Evolutionary conservation across 768 basidiomycete genomes (phyloP).

Genomic region (Lanmaoa pseudosensibilis): DNA sequence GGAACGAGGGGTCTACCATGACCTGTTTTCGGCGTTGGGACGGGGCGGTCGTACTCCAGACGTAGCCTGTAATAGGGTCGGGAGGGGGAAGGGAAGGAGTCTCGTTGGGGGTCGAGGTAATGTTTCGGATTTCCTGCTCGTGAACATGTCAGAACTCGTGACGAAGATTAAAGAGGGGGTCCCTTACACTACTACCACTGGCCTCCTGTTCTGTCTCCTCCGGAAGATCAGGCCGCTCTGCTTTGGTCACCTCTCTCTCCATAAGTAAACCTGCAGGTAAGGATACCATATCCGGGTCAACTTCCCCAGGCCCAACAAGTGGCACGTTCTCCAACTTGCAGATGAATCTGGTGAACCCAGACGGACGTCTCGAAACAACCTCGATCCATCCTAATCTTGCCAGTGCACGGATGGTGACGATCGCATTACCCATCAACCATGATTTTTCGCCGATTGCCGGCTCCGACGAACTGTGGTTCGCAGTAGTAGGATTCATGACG

Average conservation of each 20-base stretch:
- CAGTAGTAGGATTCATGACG: conserved; percentile 57
- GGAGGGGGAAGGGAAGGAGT: conserved; percentile 42
- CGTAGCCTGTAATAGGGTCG: conserved; percentile 79
- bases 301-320: conserved; percentile 79
- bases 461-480: conserved; percentile 36
- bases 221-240: conserved; percentile 29
- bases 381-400: conserved; percentile 84
- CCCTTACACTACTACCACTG: conserved; percentile 11
- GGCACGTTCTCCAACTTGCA: conserved; percentile 89
- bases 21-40: conserved; percentile 89
- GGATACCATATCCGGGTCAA: conserved; percentile 74
- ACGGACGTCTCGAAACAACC: conserved; percentile 79
- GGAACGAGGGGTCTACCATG: conserved; percentile 77
- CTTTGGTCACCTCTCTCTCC: conserved; percentile 50
- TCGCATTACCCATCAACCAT: conserved; percentile 83
- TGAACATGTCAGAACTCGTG: conserved; percentile 6
- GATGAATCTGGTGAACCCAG: conserved; percentile 82
- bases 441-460: conserved; percentile 58
- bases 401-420: conserved; percentile 79
- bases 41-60: conserved; percentile 85
- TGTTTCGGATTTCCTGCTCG: conserved; percentile 24
- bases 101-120: conserved; percentile 7
- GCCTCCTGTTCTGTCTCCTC: conserved; percentile 16
- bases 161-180: not conserved
- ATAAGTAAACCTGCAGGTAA: conserved; percentile 72